phyloP scores from a whole-genome alignment of 306 rosid species.

The Calophaca sinica region DNA sequence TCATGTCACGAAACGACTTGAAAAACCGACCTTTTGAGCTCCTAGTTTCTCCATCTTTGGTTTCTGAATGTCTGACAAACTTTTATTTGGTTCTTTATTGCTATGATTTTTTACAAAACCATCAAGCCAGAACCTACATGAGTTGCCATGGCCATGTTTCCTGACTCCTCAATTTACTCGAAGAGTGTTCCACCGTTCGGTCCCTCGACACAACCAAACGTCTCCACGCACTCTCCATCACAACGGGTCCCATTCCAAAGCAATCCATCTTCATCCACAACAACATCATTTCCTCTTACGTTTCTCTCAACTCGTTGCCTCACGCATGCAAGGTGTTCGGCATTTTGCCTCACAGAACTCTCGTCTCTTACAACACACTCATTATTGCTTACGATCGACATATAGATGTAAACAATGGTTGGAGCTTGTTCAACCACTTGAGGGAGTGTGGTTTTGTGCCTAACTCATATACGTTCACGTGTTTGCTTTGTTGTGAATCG shows the following conservation, averaged over 20 bases:
- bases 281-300: constrained; percentile 49
- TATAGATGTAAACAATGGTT: constrained; percentile 40
- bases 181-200: constrained; percentile 51
- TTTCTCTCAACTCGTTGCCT: constrained; percentile 39
- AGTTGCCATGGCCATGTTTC: constrained; percentile 42
- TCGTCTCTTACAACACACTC: constrained; percentile 68
- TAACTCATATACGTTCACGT: constrained; percentile 60
- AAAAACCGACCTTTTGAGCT: no score
- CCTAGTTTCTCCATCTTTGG: no score
- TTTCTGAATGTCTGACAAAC: no score
- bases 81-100: no score
- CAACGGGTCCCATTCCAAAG: constrained; percentile 54
- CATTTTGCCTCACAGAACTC: constrained; percentile 32
- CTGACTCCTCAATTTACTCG: constrained; percentile 54
- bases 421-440: constrained; percentile 62
- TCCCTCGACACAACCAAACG: constrained; percentile 53
- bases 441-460: constrained; percentile 57
- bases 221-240: constrained; percentile 71
- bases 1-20: no score
- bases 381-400: constrained; percentile 41
- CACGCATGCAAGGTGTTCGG: constrained; percentile 51
- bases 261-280: constrained; percentile 60
- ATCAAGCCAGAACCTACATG: no score
- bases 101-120: no score
- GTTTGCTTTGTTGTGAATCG: constrained; percentile 58